Evolutionary conservation across 1,139 yeast species (phyloP), one percentile per base, ranked within the genome.

Genomic region (Nakaseomyces glabratus): DNA sequence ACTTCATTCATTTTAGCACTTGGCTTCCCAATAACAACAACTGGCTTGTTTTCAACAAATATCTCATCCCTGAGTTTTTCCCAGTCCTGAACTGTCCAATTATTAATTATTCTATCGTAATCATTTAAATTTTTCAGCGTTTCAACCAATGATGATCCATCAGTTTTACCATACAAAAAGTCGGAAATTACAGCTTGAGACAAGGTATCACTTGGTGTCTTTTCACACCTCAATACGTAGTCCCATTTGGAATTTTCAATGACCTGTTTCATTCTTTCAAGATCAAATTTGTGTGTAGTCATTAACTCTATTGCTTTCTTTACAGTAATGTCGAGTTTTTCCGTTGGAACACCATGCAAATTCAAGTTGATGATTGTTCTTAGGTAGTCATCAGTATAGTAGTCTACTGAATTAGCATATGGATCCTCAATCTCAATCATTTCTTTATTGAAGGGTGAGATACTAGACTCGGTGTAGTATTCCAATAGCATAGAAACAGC

Each of bases 361-460:
- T 68, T 66, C 39, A 86, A 57, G 45, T 72, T 72, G 22, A 82
- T 58, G 6, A 72, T 73, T 1, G 82, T 69, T 40, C 72, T 66
- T 34, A 71, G 59, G 55, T 69, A 86, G 49, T 78, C 84, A 46
- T 81, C 90, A 1, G 90, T 78, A 48, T 73, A 71, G 47, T 68
- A 77, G 25, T 71, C 76, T 4, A 81, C 66, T 24, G 76, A 78
- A 9, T 88, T 78, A 3, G 96, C 93, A 38, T 76, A 62, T 0
- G 98, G 96, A 35, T 81, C 74, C 26, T 77, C 85, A 35, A 82
- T 70, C 51, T 90, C 97, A 12, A 88, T 82, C 46, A 90, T 66
- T 37, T 71, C 61, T 49, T 73, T 74, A 43, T 75, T 73, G 43
- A 84, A 68, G 6, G 80, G 61, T 2, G 94, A 71, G 49, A 80